phyloP scores from a whole-genome alignment of 805 yeast species.

The Phaffomyces opuntiae region DNA sequence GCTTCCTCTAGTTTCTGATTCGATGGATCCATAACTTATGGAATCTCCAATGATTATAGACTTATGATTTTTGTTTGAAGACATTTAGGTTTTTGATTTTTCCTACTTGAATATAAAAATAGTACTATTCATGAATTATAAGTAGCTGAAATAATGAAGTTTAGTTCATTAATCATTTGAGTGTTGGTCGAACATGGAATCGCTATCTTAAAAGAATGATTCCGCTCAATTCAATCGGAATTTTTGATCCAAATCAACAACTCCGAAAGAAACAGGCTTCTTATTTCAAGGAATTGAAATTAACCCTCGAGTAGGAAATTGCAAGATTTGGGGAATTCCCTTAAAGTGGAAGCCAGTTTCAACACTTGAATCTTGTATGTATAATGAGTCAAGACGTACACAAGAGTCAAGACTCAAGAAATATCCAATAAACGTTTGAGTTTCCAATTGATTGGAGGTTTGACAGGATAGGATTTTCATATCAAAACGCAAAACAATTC shows the following conservation, averaged over 20 bases:
- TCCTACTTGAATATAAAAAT: no score
- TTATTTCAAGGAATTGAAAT: no score
- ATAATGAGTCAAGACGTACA: background rate
- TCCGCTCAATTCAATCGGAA: background rate
- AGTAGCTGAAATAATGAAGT: no score
- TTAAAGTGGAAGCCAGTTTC: no score
- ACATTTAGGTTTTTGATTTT: background rate
- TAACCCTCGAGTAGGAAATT: no score
- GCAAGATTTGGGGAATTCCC: no score
- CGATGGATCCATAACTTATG: background rate
- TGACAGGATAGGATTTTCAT: no score
- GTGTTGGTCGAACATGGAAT: background rate
- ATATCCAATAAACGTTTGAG: background rate
- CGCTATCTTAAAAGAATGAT: background rate
- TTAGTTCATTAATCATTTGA: background rate
- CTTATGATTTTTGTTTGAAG: background rate
- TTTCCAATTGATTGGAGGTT: constrained; percentile 14
- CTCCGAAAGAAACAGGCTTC: no score
- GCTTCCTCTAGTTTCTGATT: background rate
- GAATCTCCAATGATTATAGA: background rate
- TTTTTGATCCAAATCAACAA: no score
- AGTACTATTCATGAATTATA: no score
- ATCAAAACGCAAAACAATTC: background rate
- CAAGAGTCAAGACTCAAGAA: background rate
- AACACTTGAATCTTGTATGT: no score